Conservation (phyloP, 2,329 filamentous ascomycete genomes). For the Penicillium sp. region DNA sequence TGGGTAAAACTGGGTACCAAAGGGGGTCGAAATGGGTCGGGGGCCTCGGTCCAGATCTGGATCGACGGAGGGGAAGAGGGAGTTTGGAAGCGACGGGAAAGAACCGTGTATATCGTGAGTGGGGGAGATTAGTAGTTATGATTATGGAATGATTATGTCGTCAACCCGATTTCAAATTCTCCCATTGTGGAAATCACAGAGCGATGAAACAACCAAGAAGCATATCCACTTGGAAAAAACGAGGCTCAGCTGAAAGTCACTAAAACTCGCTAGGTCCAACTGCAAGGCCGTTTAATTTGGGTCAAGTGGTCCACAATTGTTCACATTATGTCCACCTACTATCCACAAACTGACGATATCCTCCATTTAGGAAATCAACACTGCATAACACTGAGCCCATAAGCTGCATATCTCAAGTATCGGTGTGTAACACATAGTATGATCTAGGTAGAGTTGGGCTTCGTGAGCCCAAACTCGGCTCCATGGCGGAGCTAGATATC, state of each 20-base stretch:
- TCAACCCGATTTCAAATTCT: too few species aligned
- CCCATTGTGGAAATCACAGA: too few species aligned
- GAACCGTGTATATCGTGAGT: not conserved
- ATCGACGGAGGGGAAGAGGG: constrained; percentile 13
- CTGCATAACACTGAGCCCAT: not conserved
- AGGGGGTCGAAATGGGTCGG: not conserved
- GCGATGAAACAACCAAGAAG: not conserved
- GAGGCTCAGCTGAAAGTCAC: constrained; percentile 1
- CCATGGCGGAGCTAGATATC: not conserved
- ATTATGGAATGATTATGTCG: not conserved
- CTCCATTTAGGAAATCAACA: not conserved
- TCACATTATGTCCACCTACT: not conserved
- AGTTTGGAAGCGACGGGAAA: constrained; percentile 20
- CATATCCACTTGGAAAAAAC: not conserved
- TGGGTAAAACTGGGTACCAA: not conserved
- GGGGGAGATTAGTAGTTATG: not conserved
- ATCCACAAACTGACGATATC: not conserved
- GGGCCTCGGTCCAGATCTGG: constrained; percentile 23
- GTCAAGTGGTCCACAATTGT: not conserved
- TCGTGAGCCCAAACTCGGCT: not conserved
- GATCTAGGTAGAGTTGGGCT: not conserved
- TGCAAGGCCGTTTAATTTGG: not conserved
- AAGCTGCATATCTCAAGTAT: not conserved
- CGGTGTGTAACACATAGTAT: not conserved
- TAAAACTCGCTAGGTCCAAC: not conserved